Evolutionary conservation across 2,329 filamentous ascomycete species (phyloP), one percentile per base, ranked within the genome.

Genomic region (Trichoderma sp.): DNA sequence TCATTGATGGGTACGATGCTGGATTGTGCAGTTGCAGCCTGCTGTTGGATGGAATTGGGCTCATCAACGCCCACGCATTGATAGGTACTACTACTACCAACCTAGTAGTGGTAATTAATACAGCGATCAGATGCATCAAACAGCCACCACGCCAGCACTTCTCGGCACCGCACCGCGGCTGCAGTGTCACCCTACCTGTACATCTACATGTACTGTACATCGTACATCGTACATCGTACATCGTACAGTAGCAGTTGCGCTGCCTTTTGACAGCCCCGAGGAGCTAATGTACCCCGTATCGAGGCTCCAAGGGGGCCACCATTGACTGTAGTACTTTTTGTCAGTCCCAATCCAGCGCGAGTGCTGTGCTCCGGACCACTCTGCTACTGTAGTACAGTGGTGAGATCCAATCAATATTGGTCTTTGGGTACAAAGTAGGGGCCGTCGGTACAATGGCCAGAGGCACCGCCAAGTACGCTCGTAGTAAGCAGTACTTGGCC

Each of bases 241-340:
- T n/a, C n/a, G 34, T 35, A 58, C 56, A 39, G 54, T 29, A 42
- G 56, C 58, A 27, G 45, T 34, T 61, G 39, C 35, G 60, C 35
- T 54, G 34, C 13, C 57, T 42, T 61, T 13, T 39, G 50, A 54
- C 54, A 54, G 60, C 50, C 50, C 60, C 60, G 32, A 37, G 54
- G 34, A 50, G 60, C 60, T 64, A 64, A 64, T 39, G 60, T 54
- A 64, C 60, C 35, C 48, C 50, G 60, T 54, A 64, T 63, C 45
- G 12, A 34, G 34, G 32, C 22, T 45, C 39, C 27, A 15, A 63
- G 45, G 59, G 50, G 59, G 22, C 13, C 22, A 19, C 15, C 27
- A 19, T n/a, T 52, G 50, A 19, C 13, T 25, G 45, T n/a, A n/a
- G n/a, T n/a, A n/a, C n/a, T n/a, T n/a, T n/a, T 22, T 22, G 39